Evolutionary conservation across 2,329 filamentous ascomycete genomes (phyloP).

Genomic region (Sordariomycetes sp.): DNA sequence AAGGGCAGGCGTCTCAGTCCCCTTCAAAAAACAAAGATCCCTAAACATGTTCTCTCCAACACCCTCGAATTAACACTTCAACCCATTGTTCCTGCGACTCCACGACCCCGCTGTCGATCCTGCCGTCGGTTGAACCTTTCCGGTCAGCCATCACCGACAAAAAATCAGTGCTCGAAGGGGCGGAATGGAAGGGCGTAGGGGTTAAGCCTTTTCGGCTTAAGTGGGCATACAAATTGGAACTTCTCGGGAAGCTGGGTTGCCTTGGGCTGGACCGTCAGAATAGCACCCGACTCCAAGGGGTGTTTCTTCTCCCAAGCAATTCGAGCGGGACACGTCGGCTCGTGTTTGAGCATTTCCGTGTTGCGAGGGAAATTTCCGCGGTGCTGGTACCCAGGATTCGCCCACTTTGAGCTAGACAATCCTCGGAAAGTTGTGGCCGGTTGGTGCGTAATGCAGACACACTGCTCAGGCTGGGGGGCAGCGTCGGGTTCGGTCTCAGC

Average conservation of each 20-base stretch:
- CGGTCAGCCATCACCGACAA: background rate
- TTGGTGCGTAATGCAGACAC: background rate
- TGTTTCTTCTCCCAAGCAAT: background rate
- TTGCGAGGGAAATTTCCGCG: background rate
- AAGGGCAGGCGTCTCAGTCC: background rate
- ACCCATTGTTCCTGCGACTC: too few relatives aligned
- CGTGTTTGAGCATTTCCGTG: background rate
- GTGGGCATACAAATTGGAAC: background rate
- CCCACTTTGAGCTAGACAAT: constrained; percentile 2
- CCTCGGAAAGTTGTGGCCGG: background rate
- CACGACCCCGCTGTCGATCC: background rate
- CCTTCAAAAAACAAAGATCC: background rate
- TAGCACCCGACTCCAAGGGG: constrained; percentile 2
- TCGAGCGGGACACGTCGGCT: background rate
- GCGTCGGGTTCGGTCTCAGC: background rate
- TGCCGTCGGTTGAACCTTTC: background rate
- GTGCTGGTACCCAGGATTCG: background rate
- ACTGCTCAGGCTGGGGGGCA: background rate
- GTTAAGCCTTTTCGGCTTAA: background rate
- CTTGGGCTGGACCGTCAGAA: background rate
- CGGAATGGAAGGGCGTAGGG: background rate
- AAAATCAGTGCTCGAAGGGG: background rate
- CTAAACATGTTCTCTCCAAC: background rate
- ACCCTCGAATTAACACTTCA: background rate
- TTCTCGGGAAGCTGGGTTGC: background rate